Percentiles rank a stretch among this genome's conserved stretches.
Conservation (phyloP, 805 yeast genomes). For the Wickerhamiella lipophila region DNA sequence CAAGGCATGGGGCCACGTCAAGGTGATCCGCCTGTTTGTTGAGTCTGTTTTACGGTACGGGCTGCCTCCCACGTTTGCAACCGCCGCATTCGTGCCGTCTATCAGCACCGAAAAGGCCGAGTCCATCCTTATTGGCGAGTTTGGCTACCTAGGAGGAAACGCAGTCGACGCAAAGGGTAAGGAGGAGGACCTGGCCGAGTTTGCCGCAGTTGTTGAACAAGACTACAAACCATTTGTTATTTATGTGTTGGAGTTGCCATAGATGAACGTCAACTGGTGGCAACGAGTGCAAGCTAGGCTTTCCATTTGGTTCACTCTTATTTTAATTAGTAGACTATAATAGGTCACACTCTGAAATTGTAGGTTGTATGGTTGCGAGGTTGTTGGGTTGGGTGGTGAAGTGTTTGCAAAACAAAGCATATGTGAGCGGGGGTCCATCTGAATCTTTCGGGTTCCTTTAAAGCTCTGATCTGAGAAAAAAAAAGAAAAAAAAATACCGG, state of each 20-base stretch:
- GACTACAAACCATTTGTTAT: slow-evolving; percentile 95
- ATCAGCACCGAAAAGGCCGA: slow-evolving; percentile 45
- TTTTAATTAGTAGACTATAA: not conserved
- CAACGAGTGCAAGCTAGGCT: too few relatives aligned
- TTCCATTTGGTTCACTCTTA: too few relatives aligned
- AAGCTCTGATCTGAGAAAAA: too few relatives aligned
- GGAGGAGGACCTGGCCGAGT: slow-evolving; percentile 62
- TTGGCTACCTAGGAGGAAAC: slow-evolving; percentile 84
- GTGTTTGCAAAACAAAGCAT: too few relatives aligned
- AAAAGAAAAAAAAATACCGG: too few relatives aligned
- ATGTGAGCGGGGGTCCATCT: too few relatives aligned
- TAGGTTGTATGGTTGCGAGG: too few relatives aligned
- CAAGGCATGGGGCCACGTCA: slow-evolving; percentile 81
- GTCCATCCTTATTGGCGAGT: slow-evolving; percentile 55
- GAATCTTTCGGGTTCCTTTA: too few relatives aligned
- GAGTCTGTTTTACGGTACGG: slow-evolving; percentile 95
- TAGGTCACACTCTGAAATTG: not conserved
- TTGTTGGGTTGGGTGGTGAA: too few relatives aligned
- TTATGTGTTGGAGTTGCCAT: slow-evolving; percentile 41
- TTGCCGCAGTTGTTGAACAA: slow-evolving; percentile 82
- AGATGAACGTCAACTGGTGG: not conserved
- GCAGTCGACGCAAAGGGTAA: slow-evolving; percentile 63
- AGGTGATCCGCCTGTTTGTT: slow-evolving; percentile 74
- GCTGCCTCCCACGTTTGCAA: slow-evolving; percentile 79
- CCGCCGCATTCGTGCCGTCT: slow-evolving; percentile 35